A percentile compares a stretch with the other conserved stretches of the same genome.
phyloP scores from a whole-genome alignment of 768 basidiomycete species.

The Chlorophyllum brunneum region DNA sequence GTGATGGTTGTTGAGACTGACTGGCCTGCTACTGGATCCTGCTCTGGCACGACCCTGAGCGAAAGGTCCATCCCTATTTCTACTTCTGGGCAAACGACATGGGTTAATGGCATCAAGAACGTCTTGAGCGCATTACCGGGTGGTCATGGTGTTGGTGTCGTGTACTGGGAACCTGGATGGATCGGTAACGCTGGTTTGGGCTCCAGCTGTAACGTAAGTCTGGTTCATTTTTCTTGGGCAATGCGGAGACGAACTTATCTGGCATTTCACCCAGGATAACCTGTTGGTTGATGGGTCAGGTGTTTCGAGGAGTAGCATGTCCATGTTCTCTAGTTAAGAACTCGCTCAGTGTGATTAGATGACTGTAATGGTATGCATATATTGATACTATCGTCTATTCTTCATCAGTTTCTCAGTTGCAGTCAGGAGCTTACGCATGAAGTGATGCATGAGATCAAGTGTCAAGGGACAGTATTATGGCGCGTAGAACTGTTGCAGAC shows the following conservation, averaged over 20 bases:
- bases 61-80: constrained; percentile 44
- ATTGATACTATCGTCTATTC: background rate
- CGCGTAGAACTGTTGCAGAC: too few relatives aligned
- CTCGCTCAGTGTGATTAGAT: background rate
- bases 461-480: too few relatives aligned
- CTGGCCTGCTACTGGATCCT: constrained; percentile 44
- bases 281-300: constrained; percentile 47
- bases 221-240: background rate
- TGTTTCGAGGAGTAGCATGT: constrained; percentile 35
- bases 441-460: too few relatives aligned
- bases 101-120: constrained; percentile 47
- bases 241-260: too few relatives aligned
- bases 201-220: constrained; percentile 36
- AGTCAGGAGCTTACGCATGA: too few relatives aligned
- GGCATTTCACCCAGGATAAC: too few relatives aligned
- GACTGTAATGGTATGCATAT: background rate
- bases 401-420: too few relatives aligned
- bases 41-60: constrained; percentile 42
- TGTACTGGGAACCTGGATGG: constrained; percentile 72
- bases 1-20: constrained; percentile 64
- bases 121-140: constrained; percentile 44
- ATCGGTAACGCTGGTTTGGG: constrained; percentile 49
- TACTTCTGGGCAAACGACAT: constrained; percentile 47
- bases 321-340: constrained; percentile 29
- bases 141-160: constrained; percentile 43